Percentiles rank a stretch among this genome's conserved stretches.
These are phyloP conservation scores for Conticribra weissflogii DNA, from an alignment of 108 stramenopile species.

Conservation along the genomic window DNA sequence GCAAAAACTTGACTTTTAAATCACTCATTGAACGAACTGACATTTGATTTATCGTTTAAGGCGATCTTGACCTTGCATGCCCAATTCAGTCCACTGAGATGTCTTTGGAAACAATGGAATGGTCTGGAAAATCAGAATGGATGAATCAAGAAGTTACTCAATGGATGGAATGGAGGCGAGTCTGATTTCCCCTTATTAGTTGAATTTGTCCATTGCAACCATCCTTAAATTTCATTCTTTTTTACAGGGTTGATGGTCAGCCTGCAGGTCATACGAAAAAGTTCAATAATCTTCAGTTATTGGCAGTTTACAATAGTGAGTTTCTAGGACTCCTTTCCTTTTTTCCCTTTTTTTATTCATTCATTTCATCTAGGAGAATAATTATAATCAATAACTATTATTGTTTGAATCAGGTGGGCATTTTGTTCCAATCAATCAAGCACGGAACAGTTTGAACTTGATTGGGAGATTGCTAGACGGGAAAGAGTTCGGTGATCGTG, in stretches of 20 bases:
- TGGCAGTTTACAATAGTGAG: slow-evolving; percentile 58
- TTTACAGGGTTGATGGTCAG: slow-evolving; percentile 25
- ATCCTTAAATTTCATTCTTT: not conserved
- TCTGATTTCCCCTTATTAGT: not conserved
- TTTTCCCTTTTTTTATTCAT: not conserved
- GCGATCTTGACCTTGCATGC: slow-evolving; percentile 70
- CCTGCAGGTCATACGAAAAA: slow-evolving; percentile 63
- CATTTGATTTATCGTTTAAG: too few relatives aligned
- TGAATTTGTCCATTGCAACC: not conserved
- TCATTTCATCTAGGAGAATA: too few relatives aligned
- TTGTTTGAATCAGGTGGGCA: slow-evolving; percentile 58
- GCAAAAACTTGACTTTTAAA: too few relatives aligned
- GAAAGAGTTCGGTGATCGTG: slow-evolving; percentile 45
- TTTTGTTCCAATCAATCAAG: slow-evolving; percentile 70
- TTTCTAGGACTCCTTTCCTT: not conserved
- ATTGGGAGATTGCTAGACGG: slow-evolving; percentile 56
- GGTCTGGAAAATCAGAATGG: slow-evolving; percentile 65
- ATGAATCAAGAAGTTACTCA: slow-evolving; percentile 33
- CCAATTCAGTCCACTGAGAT: slow-evolving; percentile 61
- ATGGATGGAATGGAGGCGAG: slow-evolving; percentile 57
- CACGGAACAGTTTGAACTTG: slow-evolving; percentile 55
- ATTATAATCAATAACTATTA: too few relatives aligned
- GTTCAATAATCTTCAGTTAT: slow-evolving; percentile 54
- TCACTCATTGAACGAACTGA: too few relatives aligned
- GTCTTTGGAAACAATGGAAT: slow-evolving; percentile 65